Percentiles rank a stretch among this genome's conserved stretches.
These are phyloP conservation scores for Calonectria montana DNA, from an alignment of 2,329 filamentous ascomycete genomes.

Conservation along the genomic window DNA sequence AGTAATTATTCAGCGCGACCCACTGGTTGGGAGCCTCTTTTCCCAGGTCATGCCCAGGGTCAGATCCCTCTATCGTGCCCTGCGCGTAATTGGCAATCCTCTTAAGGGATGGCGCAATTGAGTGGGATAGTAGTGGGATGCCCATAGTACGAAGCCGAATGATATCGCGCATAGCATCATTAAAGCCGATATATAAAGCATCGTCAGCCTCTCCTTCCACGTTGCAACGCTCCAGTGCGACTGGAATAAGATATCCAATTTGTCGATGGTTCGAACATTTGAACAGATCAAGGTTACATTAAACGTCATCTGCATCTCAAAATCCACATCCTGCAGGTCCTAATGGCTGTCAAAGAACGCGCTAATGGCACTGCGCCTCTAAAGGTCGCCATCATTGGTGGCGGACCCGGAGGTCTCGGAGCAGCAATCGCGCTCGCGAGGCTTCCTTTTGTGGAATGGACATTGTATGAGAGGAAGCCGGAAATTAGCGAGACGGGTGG, in stretches of 20 bases:
- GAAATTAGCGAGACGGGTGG: constrained; percentile 51
- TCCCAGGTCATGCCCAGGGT: constrained; percentile 6
- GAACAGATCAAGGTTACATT: not conserved
- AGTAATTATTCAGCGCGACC: constrained; percentile 34
- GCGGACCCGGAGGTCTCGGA: constrained; percentile 44
- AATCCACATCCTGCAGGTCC: not conserved
- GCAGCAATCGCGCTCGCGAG: constrained; percentile 48
- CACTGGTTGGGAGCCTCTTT: constrained; percentile 7
- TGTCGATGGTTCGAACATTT: not conserved
- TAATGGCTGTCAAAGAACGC: constrained; percentile 33
- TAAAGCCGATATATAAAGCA: constrained; percentile 13
- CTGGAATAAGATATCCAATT: not conserved
- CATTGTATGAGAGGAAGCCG: constrained; percentile 50
- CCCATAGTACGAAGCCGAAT: constrained; percentile 13
- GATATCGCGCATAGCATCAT: constrained; percentile 5
- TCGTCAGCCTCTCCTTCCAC: constrained; percentile 8
- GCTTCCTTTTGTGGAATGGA: constrained; percentile 46
- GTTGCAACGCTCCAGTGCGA: not conserved
- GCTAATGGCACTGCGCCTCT: constrained; percentile 25
- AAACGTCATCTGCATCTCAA: not conserved
- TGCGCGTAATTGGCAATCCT: constrained; percentile 32
- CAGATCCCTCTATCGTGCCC: constrained; percentile 14
- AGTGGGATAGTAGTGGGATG: constrained; percentile 29
- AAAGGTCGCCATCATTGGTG: constrained; percentile 42
- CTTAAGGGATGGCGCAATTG: constrained; percentile 36